Conservation (phyloP, 305 asterid genomes). For the Fraxinus latifolia region DNA sequence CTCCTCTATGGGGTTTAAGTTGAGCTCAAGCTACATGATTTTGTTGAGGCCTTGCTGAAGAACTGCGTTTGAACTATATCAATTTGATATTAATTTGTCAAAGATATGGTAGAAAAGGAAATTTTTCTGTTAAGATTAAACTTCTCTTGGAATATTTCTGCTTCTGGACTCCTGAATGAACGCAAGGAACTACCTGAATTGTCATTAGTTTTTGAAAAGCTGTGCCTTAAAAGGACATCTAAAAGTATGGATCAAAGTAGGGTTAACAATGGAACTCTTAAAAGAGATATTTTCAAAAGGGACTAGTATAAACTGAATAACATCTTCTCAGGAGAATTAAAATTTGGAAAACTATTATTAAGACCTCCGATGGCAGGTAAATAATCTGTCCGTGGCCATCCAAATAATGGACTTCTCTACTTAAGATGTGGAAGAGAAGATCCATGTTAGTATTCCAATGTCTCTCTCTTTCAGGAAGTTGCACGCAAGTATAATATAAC, state of each 20-base stretch:
- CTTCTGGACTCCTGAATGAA: neutral
- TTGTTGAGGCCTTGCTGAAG: neutral
- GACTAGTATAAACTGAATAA: neutral
- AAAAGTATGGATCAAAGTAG: neutral
- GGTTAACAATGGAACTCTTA: neutral
- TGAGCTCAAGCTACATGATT: neutral
- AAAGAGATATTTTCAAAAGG: neutral
- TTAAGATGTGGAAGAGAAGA: neutral
- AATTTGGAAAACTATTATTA: neutral
- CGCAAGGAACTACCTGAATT: neutral
- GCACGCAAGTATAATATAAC: neutral
- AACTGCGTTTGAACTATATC: neutral
- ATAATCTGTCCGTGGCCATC: neutral
- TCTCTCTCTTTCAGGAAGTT: neutral
- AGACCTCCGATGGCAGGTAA: neutral
- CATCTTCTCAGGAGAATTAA: neutral
- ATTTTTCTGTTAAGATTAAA: neutral
- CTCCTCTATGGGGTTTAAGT: neutral
- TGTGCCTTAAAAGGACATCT: neutral
- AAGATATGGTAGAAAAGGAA: neutral
- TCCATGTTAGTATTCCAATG: neutral
- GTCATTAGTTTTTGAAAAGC: neutral
- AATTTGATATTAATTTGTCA: neutral
- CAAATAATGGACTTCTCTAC: neutral
- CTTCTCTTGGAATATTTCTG: neutral